Percentiles rank a stretch among this genome's conserved stretches.
phyloP scores from a whole-genome alignment of 176 grass and related monocot genomes.

The Triticum aestivum region IWGSC_CS_RefSeq_v2.1 NC_057801.1:713315052-713315551 shows the following conservation, averaged over 20 bases:
- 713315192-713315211: background rate
- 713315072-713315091: background rate
- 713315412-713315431: background rate
- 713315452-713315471: background rate
- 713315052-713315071: background rate
- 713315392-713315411: background rate
- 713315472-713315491: background rate
- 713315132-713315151: background rate
- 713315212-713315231: background rate
- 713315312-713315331: constrained; percentile 98
- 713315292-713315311: constrained; percentile 88
- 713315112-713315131: background rate
- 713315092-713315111: background rate
- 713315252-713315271: constrained; percentile 59
- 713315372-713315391: background rate
- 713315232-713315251: constrained; percentile 32
- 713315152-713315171: background rate
- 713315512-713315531: background rate
- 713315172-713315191: background rate
- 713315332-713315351: constrained; percentile 66
- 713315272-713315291: constrained; percentile 89
- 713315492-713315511: background rate
- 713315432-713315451: background rate
- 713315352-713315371: constrained; percentile 6
- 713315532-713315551: background rate